phyloP scores from a whole-genome alignment of 257 asterid genomes.

The Solanum phureja region DNA sequence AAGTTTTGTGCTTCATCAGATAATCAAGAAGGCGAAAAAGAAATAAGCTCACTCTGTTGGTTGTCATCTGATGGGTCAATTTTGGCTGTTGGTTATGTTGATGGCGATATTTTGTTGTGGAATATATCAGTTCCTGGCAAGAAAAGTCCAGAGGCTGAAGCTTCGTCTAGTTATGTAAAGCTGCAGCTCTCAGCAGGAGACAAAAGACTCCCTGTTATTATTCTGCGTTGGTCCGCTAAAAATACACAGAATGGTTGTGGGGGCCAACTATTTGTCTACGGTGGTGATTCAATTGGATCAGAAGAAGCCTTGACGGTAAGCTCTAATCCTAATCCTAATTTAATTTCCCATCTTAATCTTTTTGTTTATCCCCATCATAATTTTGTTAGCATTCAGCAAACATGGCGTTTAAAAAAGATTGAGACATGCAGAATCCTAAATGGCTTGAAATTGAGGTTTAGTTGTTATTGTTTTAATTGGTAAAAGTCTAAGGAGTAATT shows the following conservation, averaged over 20 bases:
- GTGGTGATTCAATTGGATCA: conserved; percentile 91
- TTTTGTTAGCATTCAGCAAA: background rate
- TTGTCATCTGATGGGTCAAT: conserved; percentile 79
- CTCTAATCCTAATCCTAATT: conserved; percentile 13
- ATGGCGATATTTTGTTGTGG: conserved; percentile 94
- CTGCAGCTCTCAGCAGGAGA: conserved; percentile 70
- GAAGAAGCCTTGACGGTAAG: conserved; percentile 93
- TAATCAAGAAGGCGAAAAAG: conserved; percentile 60
- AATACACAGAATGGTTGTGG: conserved; percentile 38
- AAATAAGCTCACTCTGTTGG: conserved; percentile 97
- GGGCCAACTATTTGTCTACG: conserved; percentile 83
- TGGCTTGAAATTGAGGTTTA: background rate
- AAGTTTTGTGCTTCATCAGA: conserved; percentile 30
- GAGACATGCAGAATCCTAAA: background rate
- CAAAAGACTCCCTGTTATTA: conserved; percentile 91
- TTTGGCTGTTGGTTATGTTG: conserved; percentile 94
- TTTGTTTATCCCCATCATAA: background rate
- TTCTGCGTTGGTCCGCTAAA: conserved; percentile 68
- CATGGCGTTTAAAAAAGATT: background rate
- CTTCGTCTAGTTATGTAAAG: conserved; percentile 42
- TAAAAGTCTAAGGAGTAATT: background rate
- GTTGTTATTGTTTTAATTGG: background rate
- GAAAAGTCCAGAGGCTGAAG: conserved; percentile 33
- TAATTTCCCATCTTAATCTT: conserved; percentile 5
- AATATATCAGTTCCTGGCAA: conserved; percentile 47